Evolutionary conservation across 176 grass and related monocot species (phyloP).

Genomic region (Lolium rigidum): DNA sequence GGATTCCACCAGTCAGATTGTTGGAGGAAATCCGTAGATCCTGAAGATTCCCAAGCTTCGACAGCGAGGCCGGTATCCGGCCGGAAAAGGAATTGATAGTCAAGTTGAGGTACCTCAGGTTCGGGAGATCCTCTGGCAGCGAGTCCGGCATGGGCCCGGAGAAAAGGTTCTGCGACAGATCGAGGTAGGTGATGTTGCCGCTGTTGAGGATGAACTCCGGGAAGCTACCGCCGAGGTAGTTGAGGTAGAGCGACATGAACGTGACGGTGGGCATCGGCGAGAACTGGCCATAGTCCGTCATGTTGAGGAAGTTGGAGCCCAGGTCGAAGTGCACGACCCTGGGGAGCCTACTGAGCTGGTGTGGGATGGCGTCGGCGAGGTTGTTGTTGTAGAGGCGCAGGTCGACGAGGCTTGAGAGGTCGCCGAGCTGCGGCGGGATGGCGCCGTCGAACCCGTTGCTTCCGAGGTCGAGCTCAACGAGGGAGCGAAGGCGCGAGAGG

Average conservation of each 20-base stretch:
- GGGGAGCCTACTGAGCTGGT: slow-evolving; percentile 55
- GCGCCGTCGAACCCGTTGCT: slow-evolving; percentile 44
- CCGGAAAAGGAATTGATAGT: background rate
- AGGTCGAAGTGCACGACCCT: slow-evolving; percentile 60
- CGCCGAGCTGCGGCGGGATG: slow-evolving; percentile 70
- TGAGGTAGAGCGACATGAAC: slow-evolving; percentile 58
- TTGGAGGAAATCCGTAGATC: background rate
- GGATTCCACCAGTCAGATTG: slow-evolving; percentile 28
- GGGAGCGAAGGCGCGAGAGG: slow-evolving; percentile 44
- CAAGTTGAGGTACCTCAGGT: background rate
- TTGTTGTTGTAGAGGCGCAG: slow-evolving; percentile 74
- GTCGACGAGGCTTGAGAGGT: slow-evolving; percentile 49
- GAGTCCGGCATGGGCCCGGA: background rate
- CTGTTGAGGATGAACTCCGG: slow-evolving; percentile 46
- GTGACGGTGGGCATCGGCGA: slow-evolving; percentile 53
- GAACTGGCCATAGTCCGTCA: slow-evolving; percentile 45
- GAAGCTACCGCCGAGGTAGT: slow-evolving; percentile 49
- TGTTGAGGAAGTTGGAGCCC: slow-evolving; percentile 44
- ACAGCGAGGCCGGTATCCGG: background rate
- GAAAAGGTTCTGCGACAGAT: slow-evolving; percentile 51
- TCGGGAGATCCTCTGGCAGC: background rate
- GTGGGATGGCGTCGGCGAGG: slow-evolving; percentile 43
- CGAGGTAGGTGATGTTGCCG: slow-evolving; percentile 59
- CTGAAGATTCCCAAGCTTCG: background rate
- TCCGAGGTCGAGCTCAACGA: slow-evolving; percentile 54